Evolutionary conservation across 179 eudicot species (phyloP), one percentile per base, ranked within the genome.

Genomic region (Silene vulgaris): DNA sequence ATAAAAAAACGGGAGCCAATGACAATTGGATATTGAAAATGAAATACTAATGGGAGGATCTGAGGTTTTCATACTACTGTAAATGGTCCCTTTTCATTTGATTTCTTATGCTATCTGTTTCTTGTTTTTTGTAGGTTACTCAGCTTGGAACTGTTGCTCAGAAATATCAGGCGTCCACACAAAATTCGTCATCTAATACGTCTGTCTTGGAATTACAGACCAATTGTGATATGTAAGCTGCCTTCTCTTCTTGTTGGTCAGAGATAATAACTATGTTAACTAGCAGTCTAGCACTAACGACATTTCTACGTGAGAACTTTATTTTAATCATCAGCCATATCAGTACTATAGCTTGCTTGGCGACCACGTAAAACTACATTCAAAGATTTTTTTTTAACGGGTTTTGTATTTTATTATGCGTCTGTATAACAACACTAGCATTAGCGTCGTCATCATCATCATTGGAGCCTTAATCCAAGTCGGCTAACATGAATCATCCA

Each of bases 141-240:
- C 96, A 93, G 77, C 95, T 93, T 77, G 98, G 95, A 40, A 78
- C 85, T 74, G 96, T 90, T 70, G 95, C 95, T 63, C 98, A 93
- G 73, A 93, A 89, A 71, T 94, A 92, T 80, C 98, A 94, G 79
- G 82, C 96, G 79, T 88, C 90, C 74, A 84, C 97, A 56, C 97
- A 96, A 74, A 91, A 86, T 83, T 80, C 96, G 26, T 86, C 99
- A 37, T 82, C 93, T 40, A 86, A 82, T 75, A 72, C 77, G 69
- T 87, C 97, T 7, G 91, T 86, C 72, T 84, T 91, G 28, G 99
- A 96, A 82, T 86, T 96, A 61, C 99, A 93, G 85, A 88, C 81
- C 77, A 90, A 90, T 78, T 96, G 99, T 80, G 89, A 93, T 69
- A 88, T 89, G 99, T 96, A 81, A 82, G 97, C 80, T 61, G 64